These are phyloP conservation scores for Thymus quinquecostatus DNA, from an alignment of 257 asterid species.

Conservation along the genomic window DNA sequence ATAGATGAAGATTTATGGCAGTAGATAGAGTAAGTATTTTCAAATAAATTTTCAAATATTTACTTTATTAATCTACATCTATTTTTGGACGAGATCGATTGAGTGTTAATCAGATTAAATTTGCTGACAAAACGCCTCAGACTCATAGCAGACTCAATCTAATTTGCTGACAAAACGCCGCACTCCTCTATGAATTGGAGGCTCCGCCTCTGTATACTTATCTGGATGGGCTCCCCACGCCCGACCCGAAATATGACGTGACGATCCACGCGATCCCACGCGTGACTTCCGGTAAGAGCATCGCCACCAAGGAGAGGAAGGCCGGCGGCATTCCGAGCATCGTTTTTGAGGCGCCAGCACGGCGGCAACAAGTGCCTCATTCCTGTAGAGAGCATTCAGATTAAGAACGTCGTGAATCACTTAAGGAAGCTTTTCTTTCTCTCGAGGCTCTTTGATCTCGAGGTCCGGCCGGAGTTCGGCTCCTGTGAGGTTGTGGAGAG, in stretches of 20 bases:
- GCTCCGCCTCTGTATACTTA: constrained; percentile 41
- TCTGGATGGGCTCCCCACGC: constrained; percentile 74
- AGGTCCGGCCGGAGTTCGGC: constrained; percentile 62
- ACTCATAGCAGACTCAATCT: too few species aligned
- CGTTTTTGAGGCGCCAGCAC: constrained; percentile 87
- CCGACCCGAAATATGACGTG: constrained; percentile 78
- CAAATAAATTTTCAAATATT: too few species aligned
- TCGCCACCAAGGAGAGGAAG: constrained; percentile 67
- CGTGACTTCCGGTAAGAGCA: too few species aligned
- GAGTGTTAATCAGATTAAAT: too few species aligned
- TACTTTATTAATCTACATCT: too few species aligned
- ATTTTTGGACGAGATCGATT: too few species aligned
- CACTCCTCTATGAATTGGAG: constrained; percentile 44
- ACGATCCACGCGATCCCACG: constrained; percentile 79
- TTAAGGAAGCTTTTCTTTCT: constrained; percentile 73
- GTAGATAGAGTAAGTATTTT: too few species aligned
- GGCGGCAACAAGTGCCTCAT: constrained; percentile 95
- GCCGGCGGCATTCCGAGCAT: constrained; percentile 83
- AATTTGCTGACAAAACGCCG: too few species aligned
- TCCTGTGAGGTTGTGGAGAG: constrained; percentile 61
- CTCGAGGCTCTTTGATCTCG: too few species aligned
- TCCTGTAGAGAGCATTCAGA: constrained; percentile 80
- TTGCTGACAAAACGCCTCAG: too few species aligned
- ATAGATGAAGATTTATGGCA: too few species aligned
- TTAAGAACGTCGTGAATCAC: constrained; percentile 85